These are phyloP conservation scores for Blastobotrys ciferrii DNA, from an alignment of 1,139 yeast species.

Conservation along the genomic window DNA sequence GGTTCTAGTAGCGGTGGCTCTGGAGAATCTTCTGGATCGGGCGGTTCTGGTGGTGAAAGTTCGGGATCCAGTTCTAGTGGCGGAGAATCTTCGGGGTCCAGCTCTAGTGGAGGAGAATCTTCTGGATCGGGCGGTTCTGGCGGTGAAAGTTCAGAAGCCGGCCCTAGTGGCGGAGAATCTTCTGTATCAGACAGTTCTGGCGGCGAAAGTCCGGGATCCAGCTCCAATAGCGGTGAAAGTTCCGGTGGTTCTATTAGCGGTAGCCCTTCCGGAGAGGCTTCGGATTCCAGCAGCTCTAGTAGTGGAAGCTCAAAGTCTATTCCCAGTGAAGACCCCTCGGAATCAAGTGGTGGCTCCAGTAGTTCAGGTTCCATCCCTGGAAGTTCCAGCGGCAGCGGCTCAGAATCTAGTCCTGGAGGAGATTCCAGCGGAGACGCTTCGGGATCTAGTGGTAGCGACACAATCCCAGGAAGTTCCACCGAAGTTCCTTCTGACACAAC, in stretches of 20 bases:
- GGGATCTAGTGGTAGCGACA: not conserved
- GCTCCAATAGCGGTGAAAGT: too few relatives aligned
- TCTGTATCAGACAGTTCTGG: not conserved
- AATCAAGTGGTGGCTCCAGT: too few relatives aligned
- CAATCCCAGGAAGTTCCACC: too few relatives aligned
- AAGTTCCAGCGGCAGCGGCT: too few relatives aligned
- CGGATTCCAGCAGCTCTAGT: not conserved
- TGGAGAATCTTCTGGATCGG: not conserved
- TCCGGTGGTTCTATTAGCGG: not conserved
- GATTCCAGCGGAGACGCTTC: too few relatives aligned
- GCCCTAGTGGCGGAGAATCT: not conserved
- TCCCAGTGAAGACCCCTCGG: too few relatives aligned
- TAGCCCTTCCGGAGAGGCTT: not conserved
- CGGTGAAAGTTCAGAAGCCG: not conserved
- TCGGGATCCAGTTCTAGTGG: not conserved
- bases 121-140: not conserved
- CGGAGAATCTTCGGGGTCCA: not conserved
- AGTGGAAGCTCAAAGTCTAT: not conserved
- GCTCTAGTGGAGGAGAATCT: not conserved
- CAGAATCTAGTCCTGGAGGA: too few relatives aligned
- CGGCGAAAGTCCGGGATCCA: not conserved
- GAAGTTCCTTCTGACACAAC: too few relatives aligned
- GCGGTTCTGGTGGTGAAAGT: not conserved
- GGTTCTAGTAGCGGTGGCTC: not conserved
- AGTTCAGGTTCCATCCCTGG: too few relatives aligned